Evolutionary conservation across 192 early-diverging fungal species (phyloP).

Genomic region (Linnemannia elongata): DNA sequence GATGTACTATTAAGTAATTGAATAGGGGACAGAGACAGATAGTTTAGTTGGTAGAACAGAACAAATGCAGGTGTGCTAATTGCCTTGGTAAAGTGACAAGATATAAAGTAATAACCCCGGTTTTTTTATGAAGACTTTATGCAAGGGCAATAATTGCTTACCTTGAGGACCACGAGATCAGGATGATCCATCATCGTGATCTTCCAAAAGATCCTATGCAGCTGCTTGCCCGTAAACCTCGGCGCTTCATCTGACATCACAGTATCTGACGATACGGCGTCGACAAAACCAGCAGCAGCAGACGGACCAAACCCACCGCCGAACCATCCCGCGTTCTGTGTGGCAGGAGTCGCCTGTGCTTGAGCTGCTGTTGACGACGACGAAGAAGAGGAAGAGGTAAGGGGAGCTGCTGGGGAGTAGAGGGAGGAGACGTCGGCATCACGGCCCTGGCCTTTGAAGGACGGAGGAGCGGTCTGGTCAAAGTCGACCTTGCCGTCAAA

Average conservation of each 20-base stretch:
- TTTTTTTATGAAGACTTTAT: neutral
- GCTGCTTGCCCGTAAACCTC: constrained; percentile 7
- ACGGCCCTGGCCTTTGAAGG: constrained; percentile 8
- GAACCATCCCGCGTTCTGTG: constrained; percentile 9
- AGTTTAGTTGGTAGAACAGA: neutral
- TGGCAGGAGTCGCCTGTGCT: neutral
- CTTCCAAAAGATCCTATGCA: constrained; percentile 14
- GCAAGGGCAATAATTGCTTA: neutral
- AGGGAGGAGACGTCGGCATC: constrained; percentile 1
- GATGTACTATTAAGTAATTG: constrained; percentile 65
- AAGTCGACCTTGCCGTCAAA: constrained; percentile 34
- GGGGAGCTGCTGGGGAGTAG: neutral
- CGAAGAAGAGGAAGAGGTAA: neutral
- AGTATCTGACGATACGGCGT: neutral
- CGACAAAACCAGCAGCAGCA: neutral
- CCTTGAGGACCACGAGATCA: constrained; percentile 21
- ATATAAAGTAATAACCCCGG: neutral
- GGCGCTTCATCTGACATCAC: neutral
- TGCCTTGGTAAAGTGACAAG: neutral
- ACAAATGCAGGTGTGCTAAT: neutral
- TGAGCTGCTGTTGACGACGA: neutral
- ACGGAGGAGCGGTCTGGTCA: constrained; percentile 15
- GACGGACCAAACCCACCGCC: constrained; percentile 1
- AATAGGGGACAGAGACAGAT: too few relatives aligned
- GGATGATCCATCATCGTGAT: constrained; percentile 21